Conservation (phyloP, 768 basidiomycete genomes). For the Amanita fuliginea region DNA sequence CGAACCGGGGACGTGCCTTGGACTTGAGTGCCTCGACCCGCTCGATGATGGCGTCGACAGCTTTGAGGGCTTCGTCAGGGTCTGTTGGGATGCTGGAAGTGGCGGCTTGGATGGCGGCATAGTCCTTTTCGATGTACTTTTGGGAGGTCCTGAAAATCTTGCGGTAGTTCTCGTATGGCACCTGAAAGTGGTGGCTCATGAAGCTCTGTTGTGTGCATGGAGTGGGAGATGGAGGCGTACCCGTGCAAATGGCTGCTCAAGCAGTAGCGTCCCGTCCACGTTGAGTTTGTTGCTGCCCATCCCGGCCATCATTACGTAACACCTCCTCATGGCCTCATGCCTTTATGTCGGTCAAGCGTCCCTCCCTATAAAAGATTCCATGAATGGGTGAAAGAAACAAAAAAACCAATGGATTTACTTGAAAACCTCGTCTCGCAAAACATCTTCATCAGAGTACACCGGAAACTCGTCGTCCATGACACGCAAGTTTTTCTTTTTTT, state of each 20-base stretch:
- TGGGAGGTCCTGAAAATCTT: constrained; percentile 80
- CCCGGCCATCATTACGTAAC: not conserved
- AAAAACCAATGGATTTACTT: not conserved
- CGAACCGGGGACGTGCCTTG: constrained; percentile 45
- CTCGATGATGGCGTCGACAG: constrained; percentile 67
- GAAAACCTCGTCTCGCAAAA: constrained; percentile 1
- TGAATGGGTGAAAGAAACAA: not conserved
- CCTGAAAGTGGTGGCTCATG: constrained; percentile 33
- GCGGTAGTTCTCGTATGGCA: constrained; percentile 83
- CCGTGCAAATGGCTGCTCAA: constrained; percentile 76
- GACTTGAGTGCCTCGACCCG: constrained; percentile 74
- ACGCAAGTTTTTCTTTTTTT: not conserved
- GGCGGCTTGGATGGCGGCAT: constrained; percentile 44
- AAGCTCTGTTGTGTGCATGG: not conserved
- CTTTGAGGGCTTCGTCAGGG: constrained; percentile 40
- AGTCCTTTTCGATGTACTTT: constrained; percentile 72
- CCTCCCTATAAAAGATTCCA: not conserved
- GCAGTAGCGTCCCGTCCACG: constrained; percentile 63
- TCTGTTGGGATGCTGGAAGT: constrained; percentile 17
- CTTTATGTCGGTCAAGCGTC: not conserved
- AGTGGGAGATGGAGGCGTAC: constrained; percentile 21
- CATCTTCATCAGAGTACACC: not conserved
- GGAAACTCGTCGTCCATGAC: not conserved
- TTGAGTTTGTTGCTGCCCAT: constrained; percentile 39
- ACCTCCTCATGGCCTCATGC: not conserved